phyloP scores from a whole-genome alignment of 106 monocot species.

The Acorus calamus region DNA sequence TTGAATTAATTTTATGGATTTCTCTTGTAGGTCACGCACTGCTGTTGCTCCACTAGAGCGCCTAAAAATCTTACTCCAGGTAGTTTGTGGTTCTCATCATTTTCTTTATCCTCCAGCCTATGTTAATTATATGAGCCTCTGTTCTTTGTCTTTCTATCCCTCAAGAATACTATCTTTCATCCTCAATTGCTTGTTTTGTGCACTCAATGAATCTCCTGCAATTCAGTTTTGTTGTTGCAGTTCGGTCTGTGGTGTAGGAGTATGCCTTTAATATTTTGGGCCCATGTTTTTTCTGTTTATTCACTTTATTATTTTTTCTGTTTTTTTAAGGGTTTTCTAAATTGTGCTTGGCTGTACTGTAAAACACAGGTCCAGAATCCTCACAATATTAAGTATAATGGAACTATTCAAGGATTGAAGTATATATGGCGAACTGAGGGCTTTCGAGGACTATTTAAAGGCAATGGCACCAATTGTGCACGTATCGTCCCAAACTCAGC shows the following conservation, averaged over 20 bases:
- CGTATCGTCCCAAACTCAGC: slow-evolving; percentile 68
- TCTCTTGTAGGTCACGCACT: slow-evolving; percentile 53
- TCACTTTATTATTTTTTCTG: not conserved
- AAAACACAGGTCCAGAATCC: slow-evolving; percentile 48
- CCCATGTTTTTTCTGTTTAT: too few relatives aligned
- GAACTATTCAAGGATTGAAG: slow-evolving; percentile 61
- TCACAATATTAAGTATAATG: slow-evolving; percentile 58
- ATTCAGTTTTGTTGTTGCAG: too few relatives aligned
- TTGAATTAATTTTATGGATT: not conserved
- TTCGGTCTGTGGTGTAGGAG: too few relatives aligned
- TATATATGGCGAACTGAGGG: slow-evolving; percentile 71
- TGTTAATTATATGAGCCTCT: too few relatives aligned
- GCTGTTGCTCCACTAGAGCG: slow-evolving; percentile 86
- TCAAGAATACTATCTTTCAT: too few relatives aligned
- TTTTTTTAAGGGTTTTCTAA: not conserved
- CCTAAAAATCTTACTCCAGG: slow-evolving; percentile 86
- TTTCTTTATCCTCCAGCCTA: too few relatives aligned
- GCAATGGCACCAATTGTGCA: slow-evolving; percentile 71
- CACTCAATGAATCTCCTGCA: too few relatives aligned
- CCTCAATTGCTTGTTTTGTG: too few relatives aligned
- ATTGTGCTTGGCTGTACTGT: too few relatives aligned
- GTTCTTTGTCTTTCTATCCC: too few relatives aligned
- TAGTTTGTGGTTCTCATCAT: not conserved
- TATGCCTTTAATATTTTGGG: too few relatives aligned
- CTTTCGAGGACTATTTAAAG: slow-evolving; percentile 56